Percentiles rank a stretch among this genome's conserved stretches.
These are phyloP conservation scores for Gymnopilus junonius DNA, from an alignment of 768 basidiomycete genomes.

Conservation along the genomic window DNA sequence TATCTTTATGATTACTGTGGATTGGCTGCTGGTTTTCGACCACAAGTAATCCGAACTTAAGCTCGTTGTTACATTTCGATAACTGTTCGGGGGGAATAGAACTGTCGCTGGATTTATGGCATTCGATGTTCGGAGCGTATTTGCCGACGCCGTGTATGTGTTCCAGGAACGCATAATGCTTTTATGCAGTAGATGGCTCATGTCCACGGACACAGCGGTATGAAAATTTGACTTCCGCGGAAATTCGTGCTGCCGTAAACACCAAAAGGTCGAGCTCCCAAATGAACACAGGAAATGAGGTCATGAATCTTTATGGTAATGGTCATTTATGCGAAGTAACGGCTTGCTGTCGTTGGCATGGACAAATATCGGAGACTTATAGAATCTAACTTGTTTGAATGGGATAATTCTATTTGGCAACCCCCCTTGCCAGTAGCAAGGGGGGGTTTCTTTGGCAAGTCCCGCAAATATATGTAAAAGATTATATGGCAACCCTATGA, in stretches of 20 bases:
- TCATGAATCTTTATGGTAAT: neutral
- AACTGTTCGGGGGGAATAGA: too few species aligned
- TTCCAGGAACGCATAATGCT: too few species aligned
- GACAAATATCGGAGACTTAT: neutral
- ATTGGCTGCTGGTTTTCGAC: too few species aligned
- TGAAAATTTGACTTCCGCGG: neutral
- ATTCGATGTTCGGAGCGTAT: too few species aligned
- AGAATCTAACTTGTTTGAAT: too few species aligned
- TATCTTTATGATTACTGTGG: too few species aligned
- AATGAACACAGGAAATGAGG: neutral
- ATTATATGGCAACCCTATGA: neutral
- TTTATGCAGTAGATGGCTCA: neutral
- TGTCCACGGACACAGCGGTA: neutral
- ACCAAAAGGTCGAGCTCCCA: neutral
- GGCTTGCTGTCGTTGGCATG: neutral
- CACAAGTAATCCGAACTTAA: too few species aligned
- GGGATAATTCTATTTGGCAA: neutral
- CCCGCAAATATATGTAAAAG: neutral
- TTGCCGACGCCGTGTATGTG: too few species aligned
- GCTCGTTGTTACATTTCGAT: too few species aligned
- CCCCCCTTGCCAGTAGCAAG: too few species aligned
- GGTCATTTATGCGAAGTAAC: neutral
- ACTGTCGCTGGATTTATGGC: too few species aligned
- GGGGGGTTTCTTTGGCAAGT: neutral
- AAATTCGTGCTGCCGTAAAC: neutral